These are phyloP conservation scores for Friedmanniomyces simplex DNA, from an alignment of 495 filamentous ascomycete genomes.

Conservation along the genomic window DNA sequence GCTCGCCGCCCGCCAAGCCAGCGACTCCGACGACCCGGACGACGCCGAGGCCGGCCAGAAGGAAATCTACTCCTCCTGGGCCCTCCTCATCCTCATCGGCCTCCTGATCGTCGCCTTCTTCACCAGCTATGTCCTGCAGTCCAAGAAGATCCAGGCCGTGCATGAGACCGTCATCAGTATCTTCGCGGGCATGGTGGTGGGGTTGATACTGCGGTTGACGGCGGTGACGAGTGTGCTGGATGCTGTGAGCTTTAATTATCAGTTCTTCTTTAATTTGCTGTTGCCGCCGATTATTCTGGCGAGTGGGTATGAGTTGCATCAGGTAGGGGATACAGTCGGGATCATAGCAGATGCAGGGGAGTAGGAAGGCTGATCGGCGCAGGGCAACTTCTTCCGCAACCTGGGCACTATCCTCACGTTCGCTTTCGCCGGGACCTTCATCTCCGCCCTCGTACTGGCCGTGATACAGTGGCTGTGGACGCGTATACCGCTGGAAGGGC, in stretches of 20 bases:
- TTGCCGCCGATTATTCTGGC: conserved; percentile 95
- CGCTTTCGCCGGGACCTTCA: conserved; percentile 93
- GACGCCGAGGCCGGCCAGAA: conserved; percentile 57
- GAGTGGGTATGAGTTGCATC: conserved; percentile 93
- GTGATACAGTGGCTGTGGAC: conserved; percentile 82
- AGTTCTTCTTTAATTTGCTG: conserved; percentile 98
- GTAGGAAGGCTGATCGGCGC: background rate
- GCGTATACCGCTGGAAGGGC: conserved; percentile 68
- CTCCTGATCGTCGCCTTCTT: conserved; percentile 89
- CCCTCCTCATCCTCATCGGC: conserved; percentile 88
- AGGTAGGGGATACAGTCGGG: conserved; percentile 36
- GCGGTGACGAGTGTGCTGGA: conserved; percentile 71
- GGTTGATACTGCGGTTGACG: conserved; percentile 73
- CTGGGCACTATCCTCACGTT: conserved; percentile 98
- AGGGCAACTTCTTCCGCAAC: conserved; percentile 94
- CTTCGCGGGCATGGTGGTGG: conserved; percentile 95
- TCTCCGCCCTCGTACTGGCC: conserved; percentile 88
- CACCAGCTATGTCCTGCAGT: conserved; percentile 90
- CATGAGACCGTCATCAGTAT: conserved; percentile 98
- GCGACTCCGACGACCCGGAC: conserved; percentile 18
- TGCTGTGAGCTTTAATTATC: conserved; percentile 90
- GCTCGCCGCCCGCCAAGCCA: conserved; percentile 13
- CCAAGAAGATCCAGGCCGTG: conserved; percentile 89
- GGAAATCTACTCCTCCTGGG: conserved; percentile 92
- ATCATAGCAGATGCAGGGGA: background rate